A percentile compares a stretch with the other conserved stretches of the same genome.
These are phyloP conservation scores for button mushroom (Agaricus bisporus) DNA, from an alignment of 768 basidiomycete genomes.

Conservation along the genomic window DNA sequence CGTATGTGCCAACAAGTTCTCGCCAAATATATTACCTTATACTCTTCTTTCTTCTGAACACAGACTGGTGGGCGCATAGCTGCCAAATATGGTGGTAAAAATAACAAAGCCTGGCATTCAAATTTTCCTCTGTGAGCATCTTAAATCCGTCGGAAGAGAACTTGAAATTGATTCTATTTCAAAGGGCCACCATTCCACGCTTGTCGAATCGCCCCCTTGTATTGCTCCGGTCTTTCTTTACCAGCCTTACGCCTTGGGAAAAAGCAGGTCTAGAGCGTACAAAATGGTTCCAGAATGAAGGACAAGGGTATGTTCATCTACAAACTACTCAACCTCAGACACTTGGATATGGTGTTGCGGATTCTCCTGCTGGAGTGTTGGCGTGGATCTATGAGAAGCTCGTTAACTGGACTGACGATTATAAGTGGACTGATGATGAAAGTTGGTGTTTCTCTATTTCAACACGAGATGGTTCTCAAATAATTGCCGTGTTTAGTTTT, in stretches of 20 bases:
- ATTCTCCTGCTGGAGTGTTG: conserved; percentile 50
- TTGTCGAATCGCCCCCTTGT: conserved; percentile 18
- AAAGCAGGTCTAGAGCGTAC: conserved; percentile 25
- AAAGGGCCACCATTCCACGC: conserved; percentile 16
- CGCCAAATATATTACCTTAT: too few species aligned
- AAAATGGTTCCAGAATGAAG: conserved; percentile 21
- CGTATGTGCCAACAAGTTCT: background rate
- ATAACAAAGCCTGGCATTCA: conserved; percentile 48
- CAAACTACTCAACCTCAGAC: conserved; percentile 49
- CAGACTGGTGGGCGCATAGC: conserved; percentile 25
- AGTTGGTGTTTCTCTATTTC: conserved; percentile 19
- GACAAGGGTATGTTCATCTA: conserved; percentile 30
- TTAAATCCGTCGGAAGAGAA: background rate
- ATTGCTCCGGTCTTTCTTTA: conserved; percentile 21
- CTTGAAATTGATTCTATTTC: background rate
- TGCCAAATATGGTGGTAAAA: conserved; percentile 24
- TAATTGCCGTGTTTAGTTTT: conserved; percentile 30
- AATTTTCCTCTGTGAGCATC: conserved; percentile 36
- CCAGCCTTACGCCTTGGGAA: conserved; percentile 24
- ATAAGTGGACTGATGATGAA: conserved; percentile 54
- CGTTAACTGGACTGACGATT: conserved; percentile 38
- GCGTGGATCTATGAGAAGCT: conserved; percentile 51
- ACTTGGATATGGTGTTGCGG: conserved; percentile 45
- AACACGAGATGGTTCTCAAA: background rate
- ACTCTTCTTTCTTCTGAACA: background rate